Evolutionary conservation across 164 flowering plant genomes (phyloP).

Genomic region (Santalum album): DNA sequence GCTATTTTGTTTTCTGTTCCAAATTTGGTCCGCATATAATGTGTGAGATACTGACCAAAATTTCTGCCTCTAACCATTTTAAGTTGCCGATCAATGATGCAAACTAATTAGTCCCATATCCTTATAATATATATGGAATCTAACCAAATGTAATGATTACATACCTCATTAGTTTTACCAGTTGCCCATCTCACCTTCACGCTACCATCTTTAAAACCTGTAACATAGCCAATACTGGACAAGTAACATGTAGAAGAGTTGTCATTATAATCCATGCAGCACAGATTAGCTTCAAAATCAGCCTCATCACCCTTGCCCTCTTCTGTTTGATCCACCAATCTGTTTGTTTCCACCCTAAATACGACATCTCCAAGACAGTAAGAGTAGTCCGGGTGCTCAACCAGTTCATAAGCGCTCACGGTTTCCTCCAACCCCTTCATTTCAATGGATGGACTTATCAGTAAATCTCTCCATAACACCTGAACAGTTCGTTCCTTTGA

Average conservation of each 20-base stretch:
- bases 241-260: constrained; percentile 15
- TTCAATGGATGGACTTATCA: constrained; percentile 5
- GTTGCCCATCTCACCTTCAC: constrained; percentile 82
- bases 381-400: constrained; percentile 76
- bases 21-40: too few species aligned
- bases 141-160: not conserved
- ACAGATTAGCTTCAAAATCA: constrained; percentile 8
- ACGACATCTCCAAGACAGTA: constrained; percentile 70
- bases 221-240: constrained; percentile 59
- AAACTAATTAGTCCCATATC: too few species aligned
- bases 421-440: constrained; percentile 32
- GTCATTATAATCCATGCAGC: constrained; percentile 11
- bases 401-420: constrained; percentile 78
- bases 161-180: constrained; percentile 65
- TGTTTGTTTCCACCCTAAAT: constrained; percentile 24
- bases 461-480: constrained; percentile 45
- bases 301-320: constrained; percentile 7
- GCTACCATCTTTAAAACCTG: constrained; percentile 47
- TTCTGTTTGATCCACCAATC: constrained; percentile 16
- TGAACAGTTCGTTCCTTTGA: constrained; percentile 70
- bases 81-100: too few species aligned
- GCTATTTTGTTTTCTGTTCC: too few species aligned
- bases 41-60: too few species aligned
- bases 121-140: too few species aligned
- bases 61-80: too few species aligned